Evolutionary conservation across 2,329 filamentous ascomycete species (phyloP), one percentile per base, ranked within the genome.

Genomic region (Pyrenophora graminea): DNA sequence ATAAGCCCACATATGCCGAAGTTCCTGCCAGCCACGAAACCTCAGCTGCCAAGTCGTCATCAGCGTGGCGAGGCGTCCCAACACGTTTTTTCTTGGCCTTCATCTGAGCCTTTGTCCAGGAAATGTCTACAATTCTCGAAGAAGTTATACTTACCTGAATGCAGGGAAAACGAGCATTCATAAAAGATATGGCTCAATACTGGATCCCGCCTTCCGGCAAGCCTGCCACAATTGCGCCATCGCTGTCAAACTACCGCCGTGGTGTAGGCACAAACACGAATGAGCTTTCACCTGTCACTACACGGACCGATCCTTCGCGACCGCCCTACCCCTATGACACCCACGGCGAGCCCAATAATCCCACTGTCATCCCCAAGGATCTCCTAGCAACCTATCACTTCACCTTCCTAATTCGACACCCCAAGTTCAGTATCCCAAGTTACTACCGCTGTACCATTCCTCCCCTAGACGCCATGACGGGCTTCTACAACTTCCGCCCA

Each of bases 181-280:
- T 99, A 82, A 99, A 99, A 76, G 94, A 97, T 74, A 99, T 97
- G 78, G 87, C 89, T 48, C 88, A 97, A 76, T 97, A 97, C 74
- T 81, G 97, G 60, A 80, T 96, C 58, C 89, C 91, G 4, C 90
- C 90, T 3, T 79, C 88, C 57, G 80, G 82, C 39, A 82, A 88
- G 65, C 79, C 83, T 12, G 83, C 90, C 43, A 80, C 79, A 41
- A 85, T 94, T 53, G 91, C 90, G 8, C 89, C 89, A 2, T 96
- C 91, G n/a, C 80, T 97, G 43, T 68, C 76, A 43, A 74, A 75
- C 63, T 77, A 78, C 62, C 82, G 83, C 68, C 81, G 82, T 37
- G 83, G 83, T 39, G 83, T 88, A 52, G 84, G 84, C 59, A 84
- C 82, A 23, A 74, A 77, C 51, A 69, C 63, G 3, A 71, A 61